Base-by-base conservation (phyloP, 768 basidiomycete genomes). In the Psilocybe azurescens region DNA sequence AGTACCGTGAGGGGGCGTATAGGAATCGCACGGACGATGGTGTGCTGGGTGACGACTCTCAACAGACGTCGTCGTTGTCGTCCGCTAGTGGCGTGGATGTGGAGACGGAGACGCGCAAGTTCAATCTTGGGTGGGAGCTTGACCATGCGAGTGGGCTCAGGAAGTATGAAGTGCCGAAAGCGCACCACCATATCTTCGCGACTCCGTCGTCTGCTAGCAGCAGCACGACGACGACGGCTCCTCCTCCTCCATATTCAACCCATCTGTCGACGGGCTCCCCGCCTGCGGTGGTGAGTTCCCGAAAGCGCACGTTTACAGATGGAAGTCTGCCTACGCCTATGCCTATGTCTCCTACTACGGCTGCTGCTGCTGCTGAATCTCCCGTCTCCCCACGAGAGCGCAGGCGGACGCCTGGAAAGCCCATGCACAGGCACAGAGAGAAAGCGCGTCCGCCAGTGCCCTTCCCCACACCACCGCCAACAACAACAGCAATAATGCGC, bases 1-100 rank as follows among this genome's bases (percentile, higher is more conserved):
- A 85, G 73, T 91, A 94, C 69, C 86, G 91, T 61, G 89, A 93
- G 67, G 86, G 85, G 52, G 73, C 77, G 4, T 67, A 69, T 51
- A 73, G 70, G 39, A 77, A 72, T 53, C 72, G 87, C 67, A 79
- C 85, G 68, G 83, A 86, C 50, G 80, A 84, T 68, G 83, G 80
- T 49, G 60, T 63, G 28, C 65, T 65, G 38, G 38, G 38, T 3
- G 24, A 24, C 49, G 63, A 70, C 8, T 54, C 61, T 32, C 50
- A 65, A 60, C 63, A 53, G n/a, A 32, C 61, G 20, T 10, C 61
- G 20, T 10, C 56, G 53, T 53, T 59, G 62, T 55, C 68, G 65
- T 63, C 65, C 48, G 51, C 58, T 9, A 66, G 24, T 24, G 24
- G 24, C 24, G 38, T 14, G 3, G 38, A 9, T 11, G 30, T 65